Evolutionary conservation across 2,329 filamentous ascomycete species (phyloP).

Genomic region (Apiospora phragmitis): DNA sequence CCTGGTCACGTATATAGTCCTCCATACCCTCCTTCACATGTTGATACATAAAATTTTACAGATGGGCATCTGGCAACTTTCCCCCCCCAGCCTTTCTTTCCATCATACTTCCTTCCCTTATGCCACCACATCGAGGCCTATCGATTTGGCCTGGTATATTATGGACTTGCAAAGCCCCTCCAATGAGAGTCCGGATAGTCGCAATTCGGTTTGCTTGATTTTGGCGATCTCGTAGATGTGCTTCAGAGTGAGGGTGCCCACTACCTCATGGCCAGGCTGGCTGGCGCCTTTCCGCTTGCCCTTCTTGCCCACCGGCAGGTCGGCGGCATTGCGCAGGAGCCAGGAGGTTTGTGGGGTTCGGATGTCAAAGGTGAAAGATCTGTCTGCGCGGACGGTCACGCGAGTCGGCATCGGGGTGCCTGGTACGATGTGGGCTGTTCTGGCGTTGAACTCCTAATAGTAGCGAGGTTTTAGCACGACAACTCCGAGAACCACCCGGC

Average conservation of each 20-base stretch:
- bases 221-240: constrained; percentile 97
- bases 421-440: constrained; percentile 78
- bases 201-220: constrained; percentile 82
- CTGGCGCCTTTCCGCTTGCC: constrained; percentile 76
- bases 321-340: constrained; percentile 81
- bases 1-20: not conserved
- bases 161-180: constrained; percentile 73
- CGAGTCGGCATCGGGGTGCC: constrained; percentile 89
- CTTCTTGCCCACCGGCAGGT: constrained; percentile 70
- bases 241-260: constrained; percentile 89
- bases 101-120: constrained; percentile 34
- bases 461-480: constrained; percentile 18
- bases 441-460: constrained; percentile 93
- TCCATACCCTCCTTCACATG: not conserved
- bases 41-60: not conserved
- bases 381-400: constrained; percentile 89
- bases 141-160: constrained; percentile 73
- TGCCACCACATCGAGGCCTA: constrained; percentile 71
- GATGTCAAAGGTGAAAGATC: constrained; percentile 89
- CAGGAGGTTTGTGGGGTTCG: constrained; percentile 94
- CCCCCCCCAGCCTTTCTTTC: not conserved
- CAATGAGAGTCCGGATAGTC: constrained; percentile 70
- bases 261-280: constrained; percentile 71
- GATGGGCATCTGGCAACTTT: not conserved
- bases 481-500: not conserved